Evolutionary conservation across 2,329 filamentous ascomycete genomes (phyloP), one percentile per base, ranked within the genome.

Genomic region (Epichloe scottii): DNA sequence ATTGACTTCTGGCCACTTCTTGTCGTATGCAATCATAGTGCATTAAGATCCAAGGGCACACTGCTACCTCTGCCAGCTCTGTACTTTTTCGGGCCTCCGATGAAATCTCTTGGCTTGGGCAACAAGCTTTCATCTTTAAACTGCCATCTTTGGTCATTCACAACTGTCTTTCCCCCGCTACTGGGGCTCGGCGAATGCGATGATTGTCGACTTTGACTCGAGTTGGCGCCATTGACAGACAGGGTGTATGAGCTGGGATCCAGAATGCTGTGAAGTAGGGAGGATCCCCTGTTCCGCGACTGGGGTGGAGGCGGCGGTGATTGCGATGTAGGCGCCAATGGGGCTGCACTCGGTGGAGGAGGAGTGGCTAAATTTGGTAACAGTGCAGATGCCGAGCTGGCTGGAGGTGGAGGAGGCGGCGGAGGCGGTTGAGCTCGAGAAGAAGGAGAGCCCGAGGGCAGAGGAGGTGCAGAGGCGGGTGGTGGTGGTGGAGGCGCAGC

Each of bases 31-130:
- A 34, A 14, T 42, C 52, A 56, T 46, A 59, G 53, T 33, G 76
- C 73, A 57, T 74, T 80, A 63, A 98, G 68, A 71, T 97, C 88
- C 59, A 97, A 72, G 33, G 93, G 93, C 58, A 97, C 90, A 72
- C 87, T 96, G 70, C 89, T 96, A 34, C 89, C 91, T 63, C 91
- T 79, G 8, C 93, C 93, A 37, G 93, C 93, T 55, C 91, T 77
- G 68, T 97, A 98, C 64, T 81, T 82, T 65, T 85, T 89, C 19
- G 77, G 70, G 3, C 79, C 81, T n/a, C 85, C 85, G 1, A 75
- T 69, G 62, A 94, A 96, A 2, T 86, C 82, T 60, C 91, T 77
- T 21, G 91, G 91, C 59, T 89, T 91, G 0, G 93, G 91, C 45
- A 97, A 75, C 58, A 87, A 76, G 37, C 76, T 78, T 60, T 96